A percentile compares a stretch with the other conserved stretches of the same genome.
These are phyloP conservation scores for Pisolithus marmoratus DNA, from an alignment of 768 basidiomycete species.

Conservation along the genomic window DNA sequence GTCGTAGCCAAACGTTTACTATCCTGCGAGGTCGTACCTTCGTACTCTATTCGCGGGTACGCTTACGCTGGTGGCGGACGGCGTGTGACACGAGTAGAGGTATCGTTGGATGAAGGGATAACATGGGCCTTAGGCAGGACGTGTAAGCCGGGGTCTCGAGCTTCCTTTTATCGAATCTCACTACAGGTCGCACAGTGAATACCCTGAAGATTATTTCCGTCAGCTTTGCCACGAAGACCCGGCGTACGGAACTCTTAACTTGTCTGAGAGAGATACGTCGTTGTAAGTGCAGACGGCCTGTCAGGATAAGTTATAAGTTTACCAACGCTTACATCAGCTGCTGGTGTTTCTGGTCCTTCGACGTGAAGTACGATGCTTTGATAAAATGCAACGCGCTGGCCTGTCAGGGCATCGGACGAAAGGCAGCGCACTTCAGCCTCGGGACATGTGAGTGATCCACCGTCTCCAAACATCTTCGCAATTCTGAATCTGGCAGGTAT, in stretches of 20 bases:
- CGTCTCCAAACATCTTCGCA: not conserved
- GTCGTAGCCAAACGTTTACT: conserved; percentile 4
- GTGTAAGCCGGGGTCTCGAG: conserved; percentile 22
- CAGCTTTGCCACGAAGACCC: conserved; percentile 28
- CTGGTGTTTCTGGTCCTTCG: conserved; percentile 56
- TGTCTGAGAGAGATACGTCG: conserved; percentile 43
- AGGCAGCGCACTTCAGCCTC: conserved; percentile 41
- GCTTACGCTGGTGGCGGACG: conserved; percentile 60
- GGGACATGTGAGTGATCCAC: conserved; percentile 40
- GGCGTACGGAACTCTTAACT: conserved; percentile 45
- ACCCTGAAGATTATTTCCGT: conserved; percentile 50
- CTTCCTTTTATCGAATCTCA: not conserved
- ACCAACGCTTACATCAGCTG: conserved; percentile 24
- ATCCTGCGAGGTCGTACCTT: conserved; percentile 6
- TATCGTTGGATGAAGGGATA: conserved; percentile 48
- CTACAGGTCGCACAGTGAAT: conserved; percentile 18
- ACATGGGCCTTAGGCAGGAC: conserved; percentile 43
- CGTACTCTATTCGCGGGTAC: conserved; percentile 47
- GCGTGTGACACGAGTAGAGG: conserved; percentile 51
- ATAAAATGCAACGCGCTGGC: conserved; percentile 32
- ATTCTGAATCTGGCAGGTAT: conserved; percentile 20
- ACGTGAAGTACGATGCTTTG: conserved; percentile 32
- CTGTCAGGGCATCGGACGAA: conserved; percentile 55
- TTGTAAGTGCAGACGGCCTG: conserved; percentile 30
- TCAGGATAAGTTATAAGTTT: not conserved